Conservation (phyloP, 495 filamentous ascomycete genomes). For the Mytilinidion resinicola region DNA sequence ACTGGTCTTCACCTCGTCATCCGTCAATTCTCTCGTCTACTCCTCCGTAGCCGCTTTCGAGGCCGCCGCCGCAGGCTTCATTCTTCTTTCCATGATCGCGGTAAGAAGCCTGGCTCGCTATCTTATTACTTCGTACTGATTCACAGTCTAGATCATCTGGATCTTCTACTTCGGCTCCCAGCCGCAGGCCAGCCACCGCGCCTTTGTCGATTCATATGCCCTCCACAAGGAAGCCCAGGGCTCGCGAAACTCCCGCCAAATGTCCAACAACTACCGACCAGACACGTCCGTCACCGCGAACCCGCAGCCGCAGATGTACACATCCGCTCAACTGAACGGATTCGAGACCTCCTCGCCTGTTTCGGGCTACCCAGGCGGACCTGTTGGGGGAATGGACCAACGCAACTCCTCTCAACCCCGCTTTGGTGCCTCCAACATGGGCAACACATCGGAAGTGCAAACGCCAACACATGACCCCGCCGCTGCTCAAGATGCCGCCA, state of each 20-base stretch:
- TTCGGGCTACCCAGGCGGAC: slow-evolving; percentile 64
- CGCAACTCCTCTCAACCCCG: slow-evolving; percentile 53
- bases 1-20: slow-evolving; percentile 74
- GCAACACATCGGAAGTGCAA: slow-evolving; percentile 15
- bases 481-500: slow-evolving; percentile 8
- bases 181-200: slow-evolving; percentile 77
- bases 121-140: slow-evolving; percentile 4
- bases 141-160: slow-evolving; percentile 74
- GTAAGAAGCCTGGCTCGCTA: slow-evolving; percentile 46
- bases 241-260: slow-evolving; percentile 52
- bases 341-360: slow-evolving; percentile 95
- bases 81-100: slow-evolving; percentile 90
- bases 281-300: slow-evolving; percentile 70
- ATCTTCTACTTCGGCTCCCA: slow-evolving; percentile 97
- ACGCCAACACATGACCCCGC: slow-evolving; percentile 19
- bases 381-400: slow-evolving; percentile 48
- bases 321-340: slow-evolving; percentile 85
- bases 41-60: slow-evolving; percentile 61
- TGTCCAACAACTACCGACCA: slow-evolving; percentile 66
- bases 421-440: slow-evolving; percentile 38
- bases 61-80: slow-evolving; percentile 87
- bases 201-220: slow-evolving; percentile 93
- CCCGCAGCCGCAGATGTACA: slow-evolving; percentile 91
- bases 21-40: slow-evolving; percentile 78
- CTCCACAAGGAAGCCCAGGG: slow-evolving; percentile 67